Percentiles rank a stretch among this genome's conserved stretches.
Conservation (phyloP, 768 basidiomycete species). For the Royoungia palumana region DNA sequence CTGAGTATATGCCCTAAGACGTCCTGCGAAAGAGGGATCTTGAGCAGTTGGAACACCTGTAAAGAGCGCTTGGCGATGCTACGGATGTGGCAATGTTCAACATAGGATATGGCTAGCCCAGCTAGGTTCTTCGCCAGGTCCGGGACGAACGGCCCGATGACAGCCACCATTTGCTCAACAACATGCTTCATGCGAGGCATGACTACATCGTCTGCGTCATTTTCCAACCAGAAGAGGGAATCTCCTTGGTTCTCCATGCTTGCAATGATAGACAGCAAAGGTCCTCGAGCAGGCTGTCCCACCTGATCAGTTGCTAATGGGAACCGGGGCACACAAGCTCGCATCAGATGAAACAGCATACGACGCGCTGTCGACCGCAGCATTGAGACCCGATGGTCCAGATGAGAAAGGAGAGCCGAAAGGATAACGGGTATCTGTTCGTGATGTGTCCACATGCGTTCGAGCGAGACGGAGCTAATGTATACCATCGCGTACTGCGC, state of each 20-base stretch:
- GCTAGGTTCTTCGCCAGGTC: conserved; percentile 76
- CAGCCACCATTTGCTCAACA: conserved; percentile 58
- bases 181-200: conserved; percentile 68
- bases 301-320: conserved; percentile 65
- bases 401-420: conserved; percentile 75
- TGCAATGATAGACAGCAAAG: conserved; percentile 49
- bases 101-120: conserved; percentile 75
- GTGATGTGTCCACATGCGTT: conserved; percentile 72
- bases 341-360: conserved; percentile 83
- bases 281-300: conserved; percentile 42
- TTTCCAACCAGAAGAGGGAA: conserved; percentile 67
- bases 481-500: conserved; percentile 90
- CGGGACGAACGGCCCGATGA: conserved; percentile 68
- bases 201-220: conserved; percentile 52
- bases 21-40: conserved; percentile 63
- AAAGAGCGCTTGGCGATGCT: conserved; percentile 84
- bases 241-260: conserved; percentile 59
- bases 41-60: conserved; percentile 82
- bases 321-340: conserved; percentile 78
- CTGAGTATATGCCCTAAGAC: conserved; percentile 80
- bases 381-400: conserved; percentile 72
- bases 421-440: conserved; percentile 70
- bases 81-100: conserved; percentile 83
- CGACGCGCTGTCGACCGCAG: conserved; percentile 67
- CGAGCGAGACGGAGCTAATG: conserved; percentile 70